Percentiles rank a stretch among this genome's conserved stretches.
Conservation (phyloP, 2,329 filamentous ascomycete species). For the Paramyrothecium roridum region DNA sequence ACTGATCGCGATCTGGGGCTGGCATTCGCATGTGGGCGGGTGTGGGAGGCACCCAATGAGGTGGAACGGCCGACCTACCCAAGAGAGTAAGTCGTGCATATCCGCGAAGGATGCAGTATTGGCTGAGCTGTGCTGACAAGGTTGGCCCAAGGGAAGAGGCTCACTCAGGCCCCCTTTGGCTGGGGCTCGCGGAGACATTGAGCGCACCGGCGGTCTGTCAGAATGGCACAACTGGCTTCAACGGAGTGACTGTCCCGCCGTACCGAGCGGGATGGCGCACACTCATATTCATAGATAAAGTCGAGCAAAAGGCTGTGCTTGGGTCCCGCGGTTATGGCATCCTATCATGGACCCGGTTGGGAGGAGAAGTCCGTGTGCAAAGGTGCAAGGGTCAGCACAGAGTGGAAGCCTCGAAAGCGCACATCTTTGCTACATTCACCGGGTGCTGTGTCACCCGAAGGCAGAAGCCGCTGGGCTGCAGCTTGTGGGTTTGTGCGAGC, state of each 20-base stretch:
- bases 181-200: neutral
- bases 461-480: too few species aligned
- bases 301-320: neutral
- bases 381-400: neutral
- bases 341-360: neutral
- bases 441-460: neutral
- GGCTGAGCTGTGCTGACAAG: too few species aligned
- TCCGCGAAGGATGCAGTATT: neutral
- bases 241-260: neutral
- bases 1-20: neutral
- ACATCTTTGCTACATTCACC: neutral
- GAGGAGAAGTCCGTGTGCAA: neutral
- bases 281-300: too few species aligned
- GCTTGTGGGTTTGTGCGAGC: too few species aligned
- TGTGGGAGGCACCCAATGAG: neutral
- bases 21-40: neutral
- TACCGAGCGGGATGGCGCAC: neutral
- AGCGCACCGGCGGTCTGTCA: too few species aligned
- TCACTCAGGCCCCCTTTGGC: neutral
- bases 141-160: neutral
- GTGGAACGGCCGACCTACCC: neutral
- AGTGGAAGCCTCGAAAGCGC: neutral
- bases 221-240: neutral
- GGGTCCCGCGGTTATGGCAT: neutral
- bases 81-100: neutral